Evolutionary conservation across 495 filamentous ascomycete genomes (phyloP).

Genomic region (Aspergillus conjunctus): DNA sequence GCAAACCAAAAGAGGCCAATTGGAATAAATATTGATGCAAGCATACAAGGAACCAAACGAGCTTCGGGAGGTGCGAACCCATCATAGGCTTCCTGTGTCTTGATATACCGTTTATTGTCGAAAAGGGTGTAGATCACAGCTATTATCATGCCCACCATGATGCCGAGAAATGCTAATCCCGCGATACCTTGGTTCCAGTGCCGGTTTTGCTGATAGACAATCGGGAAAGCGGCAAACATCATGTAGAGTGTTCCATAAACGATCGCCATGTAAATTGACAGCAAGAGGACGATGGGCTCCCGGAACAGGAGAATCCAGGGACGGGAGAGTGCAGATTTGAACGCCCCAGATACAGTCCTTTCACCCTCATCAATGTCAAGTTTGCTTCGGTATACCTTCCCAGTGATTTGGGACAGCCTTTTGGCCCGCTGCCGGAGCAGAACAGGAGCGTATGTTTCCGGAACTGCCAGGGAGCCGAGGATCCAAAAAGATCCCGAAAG

Average conservation of each 20-base stretch:
- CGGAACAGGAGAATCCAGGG: slow-evolving; percentile 59
- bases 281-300: slow-evolving; percentile 60
- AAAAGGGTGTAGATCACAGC: slow-evolving; percentile 42
- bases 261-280: slow-evolving; percentile 67
- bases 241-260: slow-evolving; percentile 69
- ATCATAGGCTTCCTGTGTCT: slow-evolving; percentile 9
- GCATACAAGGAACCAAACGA: slow-evolving; percentile 29
- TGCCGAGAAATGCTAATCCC: slow-evolving; percentile 69
- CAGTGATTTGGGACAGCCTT: slow-evolving; percentile 54
- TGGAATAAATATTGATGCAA: slow-evolving; percentile 32
- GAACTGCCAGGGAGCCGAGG: slow-evolving; percentile 43
- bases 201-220: slow-evolving; percentile 67
- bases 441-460: slow-evolving; percentile 61
- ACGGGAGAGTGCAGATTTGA: slow-evolving; percentile 44
- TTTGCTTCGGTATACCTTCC: slow-evolving; percentile 53
- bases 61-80: slow-evolving; percentile 35
- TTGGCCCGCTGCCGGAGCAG: slow-evolving; percentile 53
- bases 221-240: slow-evolving; percentile 72
- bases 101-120: slow-evolving; percentile 35
- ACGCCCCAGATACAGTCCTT: slow-evolving; percentile 35
- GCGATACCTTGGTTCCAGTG: slow-evolving; percentile 64
- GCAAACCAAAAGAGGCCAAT: slow-evolving; percentile 56
- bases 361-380: slow-evolving; percentile 42
- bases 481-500: slow-evolving; percentile 29
- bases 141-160: slow-evolving; percentile 68